Conservation (phyloP, 257 asterid species). For the Solanum pinnatisectum region DNA sequence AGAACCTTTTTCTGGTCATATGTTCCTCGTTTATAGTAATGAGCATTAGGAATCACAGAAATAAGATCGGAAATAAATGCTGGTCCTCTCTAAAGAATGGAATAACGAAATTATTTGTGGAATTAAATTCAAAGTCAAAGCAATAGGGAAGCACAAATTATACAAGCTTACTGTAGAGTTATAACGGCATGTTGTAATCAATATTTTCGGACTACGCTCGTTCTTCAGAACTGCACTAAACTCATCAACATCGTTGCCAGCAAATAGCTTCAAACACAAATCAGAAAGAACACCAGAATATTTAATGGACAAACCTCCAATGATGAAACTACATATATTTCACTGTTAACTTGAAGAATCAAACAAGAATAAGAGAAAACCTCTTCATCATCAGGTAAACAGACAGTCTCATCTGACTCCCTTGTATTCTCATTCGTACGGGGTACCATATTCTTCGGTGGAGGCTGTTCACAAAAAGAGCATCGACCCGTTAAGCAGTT, state of each 20-base stretch:
- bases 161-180: constrained; percentile 59
- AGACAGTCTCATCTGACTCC: constrained; percentile 74
- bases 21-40: constrained; percentile 79
- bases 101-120: neutral
- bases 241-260: constrained; percentile 83
- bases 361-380: neutral
- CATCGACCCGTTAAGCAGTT: neutral
- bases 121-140: neutral
- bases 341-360: neutral
- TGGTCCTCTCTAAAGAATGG: constrained; percentile 76
- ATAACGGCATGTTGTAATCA: constrained; percentile 86
- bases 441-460: constrained; percentile 42
- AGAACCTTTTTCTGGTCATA: constrained; percentile 68
- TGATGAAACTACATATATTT: neutral
- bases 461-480: constrained; percentile 28
- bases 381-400: constrained; percentile 92
- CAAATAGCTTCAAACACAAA: constrained; percentile 41
- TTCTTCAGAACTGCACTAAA: constrained; percentile 56
- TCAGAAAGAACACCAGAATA: too few species aligned
- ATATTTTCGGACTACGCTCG: constrained; percentile 51
- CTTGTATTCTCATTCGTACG: constrained; percentile 92
- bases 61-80: constrained; percentile 64
- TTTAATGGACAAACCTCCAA: neutral
- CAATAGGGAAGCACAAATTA: neutral
- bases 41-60: constrained; percentile 78